Evolutionary conservation across 176 grass and related monocot genomes (phyloP).

Genomic region (Chrysopogon serrulatus): DNA sequence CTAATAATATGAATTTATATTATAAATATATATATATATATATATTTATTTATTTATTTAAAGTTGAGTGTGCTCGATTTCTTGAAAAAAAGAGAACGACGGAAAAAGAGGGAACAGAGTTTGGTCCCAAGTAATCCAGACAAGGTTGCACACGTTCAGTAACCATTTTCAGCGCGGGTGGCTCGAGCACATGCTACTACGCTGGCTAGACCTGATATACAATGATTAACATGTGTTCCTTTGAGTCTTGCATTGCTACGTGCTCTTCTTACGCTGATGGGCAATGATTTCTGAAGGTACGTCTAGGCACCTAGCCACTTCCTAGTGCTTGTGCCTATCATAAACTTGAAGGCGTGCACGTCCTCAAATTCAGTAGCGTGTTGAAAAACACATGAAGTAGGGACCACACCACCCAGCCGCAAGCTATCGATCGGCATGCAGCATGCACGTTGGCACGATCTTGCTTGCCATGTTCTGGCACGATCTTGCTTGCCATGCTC

Average conservation of each 20-base stretch:
- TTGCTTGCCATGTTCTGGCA: slow-evolving; percentile 16
- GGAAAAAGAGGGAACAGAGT: no score
- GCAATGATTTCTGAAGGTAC: slow-evolving; percentile 30
- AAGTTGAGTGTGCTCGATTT: no score
- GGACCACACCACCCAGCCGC: background rate
- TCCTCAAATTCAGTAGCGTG: slow-evolving; percentile 37
- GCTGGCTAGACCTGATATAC: background rate
- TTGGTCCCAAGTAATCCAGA: background rate
- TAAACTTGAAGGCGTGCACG: slow-evolving; percentile 28
- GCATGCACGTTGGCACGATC: background rate
- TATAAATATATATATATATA: no score
- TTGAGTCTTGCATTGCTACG: background rate
- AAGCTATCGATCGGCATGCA: background rate
- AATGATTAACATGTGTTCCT: slow-evolving; percentile 24
- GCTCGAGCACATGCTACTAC: background rate
- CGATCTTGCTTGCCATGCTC: slow-evolving; percentile 7
- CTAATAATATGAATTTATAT: no score
- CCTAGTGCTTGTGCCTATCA: slow-evolving; percentile 1
- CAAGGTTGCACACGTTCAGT: slow-evolving; percentile 14
- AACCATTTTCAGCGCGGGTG: background rate
- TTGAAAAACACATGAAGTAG: slow-evolving; percentile 33
- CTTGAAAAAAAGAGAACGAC: no score
- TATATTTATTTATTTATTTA: no score
- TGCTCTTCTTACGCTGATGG: background rate
- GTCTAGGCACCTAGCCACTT: background rate